Evolutionary conservation across 306 rosid species (phyloP).

Genomic region (Luffa aegyptiaca): DNA sequence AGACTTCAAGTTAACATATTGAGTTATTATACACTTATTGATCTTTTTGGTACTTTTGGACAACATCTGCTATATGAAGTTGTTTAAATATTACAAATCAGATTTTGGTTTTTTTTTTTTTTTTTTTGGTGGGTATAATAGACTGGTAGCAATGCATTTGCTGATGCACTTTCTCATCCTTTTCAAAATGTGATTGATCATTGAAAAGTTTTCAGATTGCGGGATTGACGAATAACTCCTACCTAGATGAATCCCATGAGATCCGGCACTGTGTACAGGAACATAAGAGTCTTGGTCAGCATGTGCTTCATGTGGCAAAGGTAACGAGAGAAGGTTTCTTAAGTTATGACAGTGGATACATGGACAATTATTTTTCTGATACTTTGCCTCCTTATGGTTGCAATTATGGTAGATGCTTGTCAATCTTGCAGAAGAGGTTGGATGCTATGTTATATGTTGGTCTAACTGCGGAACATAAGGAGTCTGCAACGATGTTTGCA

Average conservation of each 20-base stretch:
- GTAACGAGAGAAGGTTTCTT: constrained; percentile 26
- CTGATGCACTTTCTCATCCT: background rate
- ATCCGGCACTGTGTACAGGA: constrained; percentile 88
- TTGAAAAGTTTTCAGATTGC: constrained; percentile 55
- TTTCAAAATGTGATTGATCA: constrained; percentile 11
- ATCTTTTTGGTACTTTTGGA: background rate
- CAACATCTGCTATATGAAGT: background rate
- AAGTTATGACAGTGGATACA: constrained; percentile 9
- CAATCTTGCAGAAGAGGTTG: constrained; percentile 74
- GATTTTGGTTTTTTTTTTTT: background rate
- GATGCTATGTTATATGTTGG: constrained; percentile 91
- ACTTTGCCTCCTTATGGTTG: constrained; percentile 20
- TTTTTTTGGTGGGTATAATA: background rate
- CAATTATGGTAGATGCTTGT: constrained; percentile 17
- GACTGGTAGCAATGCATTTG: background rate
- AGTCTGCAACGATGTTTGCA: constrained; percentile 93
- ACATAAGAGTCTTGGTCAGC: constrained; percentile 59
- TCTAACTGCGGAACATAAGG: constrained; percentile 95
- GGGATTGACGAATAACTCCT: constrained; percentile 95
- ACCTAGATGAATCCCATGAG: constrained; percentile 56
- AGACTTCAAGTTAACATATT: background rate
- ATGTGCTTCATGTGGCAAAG: constrained; percentile 86
- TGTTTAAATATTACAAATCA: background rate
- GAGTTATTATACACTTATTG: background rate
- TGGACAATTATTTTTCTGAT: constrained; percentile 15